phyloP scores from a whole-genome alignment of 148 eudicot species.

The Rhododendron kiyosumense region DNA sequence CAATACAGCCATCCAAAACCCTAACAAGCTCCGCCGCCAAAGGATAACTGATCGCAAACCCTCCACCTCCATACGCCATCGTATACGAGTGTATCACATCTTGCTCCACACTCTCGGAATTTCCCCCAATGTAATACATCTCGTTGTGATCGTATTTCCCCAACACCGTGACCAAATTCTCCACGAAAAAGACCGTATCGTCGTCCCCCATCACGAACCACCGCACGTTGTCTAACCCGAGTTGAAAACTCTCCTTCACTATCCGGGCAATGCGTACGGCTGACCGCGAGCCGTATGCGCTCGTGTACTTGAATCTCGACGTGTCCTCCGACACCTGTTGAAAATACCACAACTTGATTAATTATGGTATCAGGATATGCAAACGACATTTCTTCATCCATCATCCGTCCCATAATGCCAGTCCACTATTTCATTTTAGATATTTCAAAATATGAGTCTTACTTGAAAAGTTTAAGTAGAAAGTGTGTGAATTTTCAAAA shows the following conservation, averaged over 20 bases:
- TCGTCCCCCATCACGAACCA: slow-evolving; percentile 58
- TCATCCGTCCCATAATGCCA: too few relatives aligned
- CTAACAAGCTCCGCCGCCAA: slow-evolving; percentile 34
- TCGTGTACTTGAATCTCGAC: slow-evolving; percentile 30
- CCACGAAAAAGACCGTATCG: slow-evolving; percentile 42
- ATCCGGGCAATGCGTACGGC: slow-evolving; percentile 40
- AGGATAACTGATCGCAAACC: slow-evolving; percentile 37
- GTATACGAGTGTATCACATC: slow-evolving; percentile 28
- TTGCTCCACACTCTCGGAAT: slow-evolving; percentile 45
- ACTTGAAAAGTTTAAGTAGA: too few relatives aligned
- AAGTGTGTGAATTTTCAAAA: too few relatives aligned
- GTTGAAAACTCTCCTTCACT: slow-evolving; percentile 40
- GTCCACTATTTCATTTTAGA: too few relatives aligned
- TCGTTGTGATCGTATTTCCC: slow-evolving; percentile 35
- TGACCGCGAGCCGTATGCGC: slow-evolving; percentile 21
- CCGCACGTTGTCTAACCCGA: slow-evolving; percentile 31
- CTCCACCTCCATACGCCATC: slow-evolving; percentile 47
- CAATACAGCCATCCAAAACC: slow-evolving; percentile 40
- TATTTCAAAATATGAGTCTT: too few relatives aligned
- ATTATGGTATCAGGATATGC: too few relatives aligned
- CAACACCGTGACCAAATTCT: slow-evolving; percentile 35
- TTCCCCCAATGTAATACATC: slow-evolving; percentile 47
- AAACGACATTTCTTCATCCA: too few relatives aligned
- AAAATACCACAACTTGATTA: not conserved
- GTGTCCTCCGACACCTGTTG: slow-evolving; percentile 28